These are phyloP conservation scores for Pisolithus orientalis DNA, from an alignment of 768 basidiomycete species.

Conservation along the genomic window DNA sequence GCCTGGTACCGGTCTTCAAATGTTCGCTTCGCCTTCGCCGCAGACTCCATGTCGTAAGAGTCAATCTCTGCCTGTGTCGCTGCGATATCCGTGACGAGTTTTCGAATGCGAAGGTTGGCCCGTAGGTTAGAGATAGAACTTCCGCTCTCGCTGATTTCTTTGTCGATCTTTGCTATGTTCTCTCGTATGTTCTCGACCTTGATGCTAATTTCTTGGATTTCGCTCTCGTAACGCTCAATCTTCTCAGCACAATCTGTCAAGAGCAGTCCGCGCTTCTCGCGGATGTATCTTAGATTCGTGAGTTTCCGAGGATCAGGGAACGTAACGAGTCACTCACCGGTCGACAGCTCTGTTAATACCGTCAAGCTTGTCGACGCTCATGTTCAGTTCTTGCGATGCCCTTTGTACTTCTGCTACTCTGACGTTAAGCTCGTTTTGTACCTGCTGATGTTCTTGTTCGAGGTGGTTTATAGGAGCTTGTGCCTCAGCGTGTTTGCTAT, in stretches of 20 bases:
- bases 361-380: constrained; percentile 54
- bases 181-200: constrained; percentile 37
- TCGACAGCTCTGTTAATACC: constrained; percentile 59
- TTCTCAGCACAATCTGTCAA: constrained; percentile 53
- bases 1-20: constrained; percentile 77
- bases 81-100: constrained; percentile 58
- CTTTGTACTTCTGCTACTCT: constrained; percentile 49
- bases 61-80: constrained; percentile 67
- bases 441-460: constrained; percentile 46
- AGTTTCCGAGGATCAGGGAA: not conserved
- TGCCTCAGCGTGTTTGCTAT: constrained; percentile 51
- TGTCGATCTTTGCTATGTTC: constrained; percentile 55
- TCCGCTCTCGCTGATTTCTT: constrained; percentile 73
- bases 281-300: constrained; percentile 53
- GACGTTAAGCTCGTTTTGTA: constrained; percentile 43
- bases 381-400: constrained; percentile 58
- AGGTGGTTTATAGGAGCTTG: constrained; percentile 61
- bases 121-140: constrained; percentile 64
- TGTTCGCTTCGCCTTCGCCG: constrained; percentile 74
- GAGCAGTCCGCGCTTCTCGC: constrained; percentile 55
- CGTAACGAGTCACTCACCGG: constrained; percentile 36
- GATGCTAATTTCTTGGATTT: constrained; percentile 36
- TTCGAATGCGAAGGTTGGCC: constrained; percentile 78
- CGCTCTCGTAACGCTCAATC: constrained; percentile 42
- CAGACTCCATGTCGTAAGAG: constrained; percentile 75